Evolutionary conservation across 1,139 yeast genomes (phyloP).

Genomic region (Yarrowia galli): DNA sequence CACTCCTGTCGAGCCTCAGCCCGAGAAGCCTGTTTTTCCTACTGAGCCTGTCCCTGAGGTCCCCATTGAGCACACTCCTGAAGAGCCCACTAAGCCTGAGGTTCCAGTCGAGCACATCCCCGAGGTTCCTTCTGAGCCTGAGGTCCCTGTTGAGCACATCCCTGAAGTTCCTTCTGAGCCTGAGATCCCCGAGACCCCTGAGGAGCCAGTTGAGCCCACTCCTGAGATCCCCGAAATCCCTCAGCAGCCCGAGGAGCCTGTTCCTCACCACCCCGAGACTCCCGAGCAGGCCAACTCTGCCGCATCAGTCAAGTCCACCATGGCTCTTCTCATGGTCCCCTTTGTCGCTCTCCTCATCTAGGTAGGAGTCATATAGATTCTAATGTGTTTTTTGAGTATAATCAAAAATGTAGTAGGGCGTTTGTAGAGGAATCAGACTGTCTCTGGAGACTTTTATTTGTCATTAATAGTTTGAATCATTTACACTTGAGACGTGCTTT

Average conservation of each 20-base stretch:
- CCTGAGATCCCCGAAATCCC: neutral
- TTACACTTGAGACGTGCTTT: too few relatives aligned
- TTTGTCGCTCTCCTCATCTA: slow-evolving; percentile 10
- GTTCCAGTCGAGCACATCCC: too few relatives aligned
- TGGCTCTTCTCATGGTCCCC: slow-evolving; percentile 17
- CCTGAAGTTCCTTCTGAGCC: neutral
- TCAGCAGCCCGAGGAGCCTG: neutral
- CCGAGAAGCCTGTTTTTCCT: neutral
- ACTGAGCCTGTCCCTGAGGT: neutral
- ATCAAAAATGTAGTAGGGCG: too few relatives aligned
- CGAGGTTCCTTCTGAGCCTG: neutral
- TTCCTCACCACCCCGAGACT: slow-evolving; percentile 3
- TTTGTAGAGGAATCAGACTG: too few relatives aligned
- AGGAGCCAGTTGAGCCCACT: neutral
- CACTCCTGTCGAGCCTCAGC: neutral
- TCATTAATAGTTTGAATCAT: too few relatives aligned
- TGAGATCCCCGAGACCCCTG: neutral
- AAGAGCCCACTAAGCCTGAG: neutral
- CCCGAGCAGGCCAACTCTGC: slow-evolving; percentile 35
- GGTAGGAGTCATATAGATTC: neutral
- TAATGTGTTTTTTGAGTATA: neutral
- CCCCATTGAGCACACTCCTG: neutral
- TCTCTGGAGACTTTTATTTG: too few relatives aligned
- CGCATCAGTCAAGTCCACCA: neutral
- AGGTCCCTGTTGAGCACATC: neutral